These are phyloP conservation scores for Clonostachys rhizophaga DNA, from an alignment of 2,329 filamentous ascomycete genomes.

Conservation along the genomic window DNA sequence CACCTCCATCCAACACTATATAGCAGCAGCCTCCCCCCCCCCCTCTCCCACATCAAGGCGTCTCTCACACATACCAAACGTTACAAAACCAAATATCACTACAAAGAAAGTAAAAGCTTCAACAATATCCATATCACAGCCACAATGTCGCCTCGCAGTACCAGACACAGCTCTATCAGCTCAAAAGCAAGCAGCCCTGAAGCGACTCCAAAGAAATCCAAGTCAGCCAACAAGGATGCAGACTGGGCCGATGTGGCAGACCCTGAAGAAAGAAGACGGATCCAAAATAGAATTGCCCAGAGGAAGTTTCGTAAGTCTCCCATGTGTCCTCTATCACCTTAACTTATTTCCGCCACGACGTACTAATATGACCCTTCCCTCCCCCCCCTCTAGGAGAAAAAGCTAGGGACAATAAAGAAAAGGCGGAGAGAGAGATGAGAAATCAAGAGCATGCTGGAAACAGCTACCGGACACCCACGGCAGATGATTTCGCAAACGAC, in stretches of 20 bases:
- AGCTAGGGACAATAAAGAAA: conserved; percentile 62
- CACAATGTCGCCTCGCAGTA: background rate
- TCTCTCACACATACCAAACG: background rate
- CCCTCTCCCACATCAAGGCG: too few relatives aligned
- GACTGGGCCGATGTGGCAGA: conserved; percentile 69
- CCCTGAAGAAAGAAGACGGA: conserved; percentile 65
- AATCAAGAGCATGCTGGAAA: conserved; percentile 61
- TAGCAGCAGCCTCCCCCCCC: too few relatives aligned
- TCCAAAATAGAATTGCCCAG: conserved; percentile 74
- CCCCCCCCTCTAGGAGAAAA: conserved; percentile 56
- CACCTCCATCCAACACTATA: too few relatives aligned
- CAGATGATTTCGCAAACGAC: conserved; percentile 47
- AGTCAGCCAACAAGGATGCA: conserved; percentile 39
- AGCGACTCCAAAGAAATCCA: conserved; percentile 24
- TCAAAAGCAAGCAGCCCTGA: conserved; percentile 1
- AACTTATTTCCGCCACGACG: background rate
- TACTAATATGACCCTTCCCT: background rate
- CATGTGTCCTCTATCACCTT: too few relatives aligned
- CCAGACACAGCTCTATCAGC: background rate
- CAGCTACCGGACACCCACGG: conserved; percentile 57
- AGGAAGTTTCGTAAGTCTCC: conserved; percentile 64
- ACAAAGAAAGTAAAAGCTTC: background rate
- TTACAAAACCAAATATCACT: background rate
- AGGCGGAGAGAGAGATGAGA: conserved; percentile 54
- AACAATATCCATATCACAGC: background rate